These are phyloP conservation scores for Mycena polygramma DNA, from an alignment of 768 basidiomycete species.

Conservation along the genomic window DNA sequence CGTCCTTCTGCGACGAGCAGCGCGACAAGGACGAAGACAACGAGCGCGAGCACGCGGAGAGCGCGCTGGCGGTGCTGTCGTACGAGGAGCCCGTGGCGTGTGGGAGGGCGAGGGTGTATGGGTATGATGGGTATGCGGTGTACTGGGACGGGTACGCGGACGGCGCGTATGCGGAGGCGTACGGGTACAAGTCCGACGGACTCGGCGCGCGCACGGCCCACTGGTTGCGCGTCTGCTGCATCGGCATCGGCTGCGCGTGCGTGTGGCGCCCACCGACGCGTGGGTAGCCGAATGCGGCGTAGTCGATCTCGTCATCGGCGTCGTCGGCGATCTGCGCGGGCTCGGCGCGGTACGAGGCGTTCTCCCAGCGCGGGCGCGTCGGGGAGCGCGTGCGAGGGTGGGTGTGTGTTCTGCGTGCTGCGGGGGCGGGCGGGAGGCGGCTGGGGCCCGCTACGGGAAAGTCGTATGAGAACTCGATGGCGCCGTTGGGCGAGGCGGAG, in stretches of 20 bases:
- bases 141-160: background rate
- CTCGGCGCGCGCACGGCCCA: slow-evolving; percentile 30
- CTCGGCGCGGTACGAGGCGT: background rate
- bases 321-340: slow-evolving; percentile 12
- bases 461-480: slow-evolving; percentile 36
- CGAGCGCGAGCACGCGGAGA: background rate
- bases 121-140: background rate
- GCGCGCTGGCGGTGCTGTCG: slow-evolving; percentile 3
- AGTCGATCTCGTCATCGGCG: slow-evolving; percentile 12
- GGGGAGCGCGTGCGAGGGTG: slow-evolving; percentile 11
- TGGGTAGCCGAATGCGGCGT: slow-evolving; percentile 25
- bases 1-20: slow-evolving; percentile 1
- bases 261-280: slow-evolving; percentile 7
- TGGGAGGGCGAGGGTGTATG: slow-evolving; percentile 4
- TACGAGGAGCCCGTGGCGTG: background rate
- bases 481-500: slow-evolving; percentile 28
- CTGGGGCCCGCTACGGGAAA: slow-evolving; percentile 27
- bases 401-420: background rate
- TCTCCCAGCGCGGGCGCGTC: slow-evolving; percentile 18
- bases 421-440: background rate
- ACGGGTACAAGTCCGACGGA: background rate
- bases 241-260: background rate
- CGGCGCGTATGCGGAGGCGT: too few relatives aligned
- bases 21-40: too few relatives aligned
- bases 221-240: slow-evolving; percentile 33